phyloP scores from a whole-genome alignment of 192 early-diverging fungal species.

The Lobosporangium transversale region DNA sequence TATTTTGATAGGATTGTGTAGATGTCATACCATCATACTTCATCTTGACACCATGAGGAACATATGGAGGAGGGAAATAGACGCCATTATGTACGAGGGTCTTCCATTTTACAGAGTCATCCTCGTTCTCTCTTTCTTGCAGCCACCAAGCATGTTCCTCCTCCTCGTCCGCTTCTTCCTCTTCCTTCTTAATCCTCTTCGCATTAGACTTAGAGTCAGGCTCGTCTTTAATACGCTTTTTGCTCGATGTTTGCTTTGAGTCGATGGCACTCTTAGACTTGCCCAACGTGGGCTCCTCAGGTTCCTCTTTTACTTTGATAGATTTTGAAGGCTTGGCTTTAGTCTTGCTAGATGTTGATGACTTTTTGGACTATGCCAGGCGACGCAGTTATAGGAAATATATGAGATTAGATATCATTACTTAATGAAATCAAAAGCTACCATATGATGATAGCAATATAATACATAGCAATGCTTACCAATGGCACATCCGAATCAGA shows the following conservation, averaged over 20 bases:
- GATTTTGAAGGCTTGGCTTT: conserved; percentile 26
- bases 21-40: conserved; percentile 74
- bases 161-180: conserved; percentile 34
- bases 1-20: background rate
- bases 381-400: background rate
- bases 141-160: conserved; percentile 75
- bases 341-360: conserved; percentile 29
- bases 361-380: conserved; percentile 42
- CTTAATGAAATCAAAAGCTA: background rate
- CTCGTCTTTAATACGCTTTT: conserved; percentile 50
- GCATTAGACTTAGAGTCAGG: conserved; percentile 16
- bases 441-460: too few species aligned
- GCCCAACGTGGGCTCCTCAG: conserved; percentile 4
- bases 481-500: conserved; percentile 55
- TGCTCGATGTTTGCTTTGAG: conserved; percentile 12
- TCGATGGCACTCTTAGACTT: conserved; percentile 11
- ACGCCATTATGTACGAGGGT: conserved; percentile 90
- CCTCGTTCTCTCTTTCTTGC: conserved; percentile 66
- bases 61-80: conserved; percentile 90
- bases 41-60: conserved; percentile 89
- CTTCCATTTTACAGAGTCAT: conserved; percentile 83
- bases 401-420: background rate
- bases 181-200: conserved; percentile 50
- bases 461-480: too few species aligned
- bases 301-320: conserved; percentile 23